phyloP scores from a whole-genome alignment of 129 eudicot species.

The Oenanthe sinensis region DNA sequence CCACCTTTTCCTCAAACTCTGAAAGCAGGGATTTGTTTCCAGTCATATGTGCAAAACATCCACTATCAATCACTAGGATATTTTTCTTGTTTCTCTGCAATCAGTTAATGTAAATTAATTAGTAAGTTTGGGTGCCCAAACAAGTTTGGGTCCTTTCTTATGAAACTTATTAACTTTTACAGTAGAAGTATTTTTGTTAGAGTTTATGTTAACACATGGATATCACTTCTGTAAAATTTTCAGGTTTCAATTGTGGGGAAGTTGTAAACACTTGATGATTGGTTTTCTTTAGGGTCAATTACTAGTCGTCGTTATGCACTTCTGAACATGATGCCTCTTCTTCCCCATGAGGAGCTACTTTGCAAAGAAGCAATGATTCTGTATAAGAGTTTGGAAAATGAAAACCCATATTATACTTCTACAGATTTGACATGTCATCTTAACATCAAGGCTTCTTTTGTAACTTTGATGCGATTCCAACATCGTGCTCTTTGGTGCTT shows the following conservation, averaged over 20 bases:
- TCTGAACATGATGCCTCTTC: constrained; percentile 72
- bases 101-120: too few species aligned
- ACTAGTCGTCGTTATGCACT: constrained; percentile 90
- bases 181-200: too few species aligned
- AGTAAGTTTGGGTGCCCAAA: too few species aligned
- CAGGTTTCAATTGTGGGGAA: constrained; percentile 95
- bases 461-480: constrained; percentile 63
- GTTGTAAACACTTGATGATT: constrained; percentile 92
- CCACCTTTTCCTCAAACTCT: too few species aligned
- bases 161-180: too few species aligned
- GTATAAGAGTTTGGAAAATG: constrained; percentile 29
- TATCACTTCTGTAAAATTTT: not conserved
- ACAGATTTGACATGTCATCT: constrained; percentile 37
- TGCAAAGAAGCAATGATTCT: constrained; percentile 95
- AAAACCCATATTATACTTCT: constrained; percentile 33
- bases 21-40: too few species aligned
- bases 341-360: constrained; percentile 89
- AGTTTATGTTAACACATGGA: too few species aligned
- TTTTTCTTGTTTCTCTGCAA: too few species aligned
- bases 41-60: too few species aligned
- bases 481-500: constrained; percentile 87
- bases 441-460: constrained; percentile 60
- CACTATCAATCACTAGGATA: too few species aligned
- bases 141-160: too few species aligned
- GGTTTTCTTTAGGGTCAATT: constrained; percentile 80